Evolutionary conservation across 2,329 filamentous ascomycete species (phyloP).

Genomic region (Thyridium curvatum): DNA sequence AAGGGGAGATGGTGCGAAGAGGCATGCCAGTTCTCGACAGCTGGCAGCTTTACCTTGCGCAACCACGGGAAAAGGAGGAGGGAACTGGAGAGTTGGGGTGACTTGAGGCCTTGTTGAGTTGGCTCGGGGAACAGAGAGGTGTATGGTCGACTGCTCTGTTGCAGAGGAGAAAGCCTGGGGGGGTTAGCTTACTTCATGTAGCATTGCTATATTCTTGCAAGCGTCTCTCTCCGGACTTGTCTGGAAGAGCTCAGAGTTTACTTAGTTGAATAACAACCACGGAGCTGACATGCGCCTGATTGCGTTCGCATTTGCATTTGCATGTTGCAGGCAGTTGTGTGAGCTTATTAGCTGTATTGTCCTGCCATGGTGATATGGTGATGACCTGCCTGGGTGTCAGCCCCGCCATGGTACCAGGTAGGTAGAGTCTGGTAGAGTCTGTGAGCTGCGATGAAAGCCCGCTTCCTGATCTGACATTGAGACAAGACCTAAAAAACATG

Average conservation of each 20-base stretch:
- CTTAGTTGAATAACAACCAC: slow-evolving; percentile 7
- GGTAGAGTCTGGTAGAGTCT: no score
- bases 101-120: neutral
- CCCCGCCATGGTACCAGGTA: no score
- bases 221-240: slow-evolving; percentile 7
- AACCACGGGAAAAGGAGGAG: slow-evolving; percentile 4
- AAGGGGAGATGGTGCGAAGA: neutral
- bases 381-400: no score
- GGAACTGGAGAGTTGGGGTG: neutral
- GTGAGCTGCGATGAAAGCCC: no score
- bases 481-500: no score
- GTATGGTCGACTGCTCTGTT: neutral
- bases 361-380: neutral
- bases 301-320: no score
- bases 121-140: neutral
- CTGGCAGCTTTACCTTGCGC: no score
- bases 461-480: no score
- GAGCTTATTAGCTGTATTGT: neutral
- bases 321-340: no score
- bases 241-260: slow-evolving; percentile 10
- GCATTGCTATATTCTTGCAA: slow-evolving; percentile 11
- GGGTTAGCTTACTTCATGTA: slow-evolving; percentile 4
- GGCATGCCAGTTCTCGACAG: neutral
- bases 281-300: neutral
- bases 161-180: slow-evolving; percentile 2